Conservation (phyloP, 2,329 filamentous ascomycete species). For the Verticillium nubilum region DNA sequence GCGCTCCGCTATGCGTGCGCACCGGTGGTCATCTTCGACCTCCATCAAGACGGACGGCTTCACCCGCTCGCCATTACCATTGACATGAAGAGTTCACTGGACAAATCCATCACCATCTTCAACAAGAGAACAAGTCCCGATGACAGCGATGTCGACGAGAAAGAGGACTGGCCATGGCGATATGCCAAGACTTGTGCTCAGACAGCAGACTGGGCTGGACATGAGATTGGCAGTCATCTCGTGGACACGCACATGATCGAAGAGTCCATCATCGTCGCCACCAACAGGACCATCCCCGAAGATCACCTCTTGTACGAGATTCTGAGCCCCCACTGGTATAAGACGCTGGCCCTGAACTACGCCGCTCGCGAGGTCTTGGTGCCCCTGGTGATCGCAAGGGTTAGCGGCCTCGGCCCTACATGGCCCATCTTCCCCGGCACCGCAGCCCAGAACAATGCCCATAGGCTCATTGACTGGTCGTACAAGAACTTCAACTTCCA, state of each 20-base stretch:
- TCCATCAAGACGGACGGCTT: slow-evolving; percentile 36
- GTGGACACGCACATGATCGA: slow-evolving; percentile 39
- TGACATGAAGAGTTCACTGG: slow-evolving; percentile 35
- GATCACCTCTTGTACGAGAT: slow-evolving; percentile 36
- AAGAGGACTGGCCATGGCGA: slow-evolving; percentile 43
- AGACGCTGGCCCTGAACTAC: slow-evolving; percentile 42
- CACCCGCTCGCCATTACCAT: slow-evolving; percentile 43
- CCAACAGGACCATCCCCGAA: slow-evolving; percentile 32
- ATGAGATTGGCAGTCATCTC: slow-evolving; percentile 41
- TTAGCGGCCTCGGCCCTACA: slow-evolving; percentile 31
- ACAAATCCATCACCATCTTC: slow-evolving; percentile 41
- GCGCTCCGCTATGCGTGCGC: slow-evolving; percentile 22
- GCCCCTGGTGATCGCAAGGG: slow-evolving; percentile 33
- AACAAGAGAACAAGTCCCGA: slow-evolving; percentile 33
- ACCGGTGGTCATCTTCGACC: slow-evolving; percentile 35
- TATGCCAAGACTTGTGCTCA: slow-evolving; percentile 46
- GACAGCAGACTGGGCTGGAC: slow-evolving; percentile 39
- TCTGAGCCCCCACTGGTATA: slow-evolving; percentile 41
- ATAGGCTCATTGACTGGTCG: slow-evolving; percentile 28
- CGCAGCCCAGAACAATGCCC: slow-evolving; percentile 20
- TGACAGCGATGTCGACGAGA: slow-evolving; percentile 21
- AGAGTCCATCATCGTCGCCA: slow-evolving; percentile 40
- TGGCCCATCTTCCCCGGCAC: background rate
- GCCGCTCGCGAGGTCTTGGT: slow-evolving; percentile 37
- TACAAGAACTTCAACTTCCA: slow-evolving; percentile 39